These are phyloP conservation scores for Jackrogersella multiformis DNA, from an alignment of 495 filamentous ascomycete species.

Conservation along the genomic window DNA sequence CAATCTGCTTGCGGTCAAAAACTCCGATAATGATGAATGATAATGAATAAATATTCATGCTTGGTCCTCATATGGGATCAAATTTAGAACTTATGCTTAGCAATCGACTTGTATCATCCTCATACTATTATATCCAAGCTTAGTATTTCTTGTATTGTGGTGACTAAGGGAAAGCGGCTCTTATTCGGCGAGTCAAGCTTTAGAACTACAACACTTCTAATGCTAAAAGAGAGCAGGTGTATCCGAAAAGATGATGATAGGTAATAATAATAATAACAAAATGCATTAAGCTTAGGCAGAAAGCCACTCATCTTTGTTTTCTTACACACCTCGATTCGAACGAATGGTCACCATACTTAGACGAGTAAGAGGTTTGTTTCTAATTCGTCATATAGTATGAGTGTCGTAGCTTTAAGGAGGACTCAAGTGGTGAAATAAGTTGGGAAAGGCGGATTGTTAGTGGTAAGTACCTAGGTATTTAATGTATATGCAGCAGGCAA, in stretches of 20 bases:
- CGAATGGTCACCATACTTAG: not conserved
- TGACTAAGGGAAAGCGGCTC: not conserved
- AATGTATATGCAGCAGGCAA: too few relatives aligned
- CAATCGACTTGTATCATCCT: conserved; percentile 27
- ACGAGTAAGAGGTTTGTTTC: not conserved
- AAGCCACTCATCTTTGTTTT: conserved; percentile 20
- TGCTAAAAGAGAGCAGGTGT: not conserved
- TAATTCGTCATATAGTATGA: not conserved
- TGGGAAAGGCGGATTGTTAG: conserved; percentile 4
- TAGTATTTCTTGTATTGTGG: conserved; percentile 4
- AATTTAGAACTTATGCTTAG: conserved; percentile 37
- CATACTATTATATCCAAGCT: conserved; percentile 7
- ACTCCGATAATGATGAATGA: conserved; percentile 19
- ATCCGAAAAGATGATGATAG: conserved; percentile 2
- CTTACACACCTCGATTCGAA: not conserved
- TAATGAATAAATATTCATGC: conserved; percentile 13
- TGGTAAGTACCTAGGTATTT: too few relatives aligned
- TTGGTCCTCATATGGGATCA: conserved; percentile 10
- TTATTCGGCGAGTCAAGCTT: conserved; percentile 6
- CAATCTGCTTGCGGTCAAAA: not conserved
- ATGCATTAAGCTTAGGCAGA: not conserved
- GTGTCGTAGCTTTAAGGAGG: conserved; percentile 5
- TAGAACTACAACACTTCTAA: not conserved
- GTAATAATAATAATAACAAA: too few relatives aligned
- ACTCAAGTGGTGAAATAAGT: not conserved